A percentile compares a stretch with the other conserved stretches of the same genome.
Evolutionary conservation across 2,329 filamentous ascomycete genomes (phyloP).

Genomic region (Parastagonospora nodorum): DNA sequence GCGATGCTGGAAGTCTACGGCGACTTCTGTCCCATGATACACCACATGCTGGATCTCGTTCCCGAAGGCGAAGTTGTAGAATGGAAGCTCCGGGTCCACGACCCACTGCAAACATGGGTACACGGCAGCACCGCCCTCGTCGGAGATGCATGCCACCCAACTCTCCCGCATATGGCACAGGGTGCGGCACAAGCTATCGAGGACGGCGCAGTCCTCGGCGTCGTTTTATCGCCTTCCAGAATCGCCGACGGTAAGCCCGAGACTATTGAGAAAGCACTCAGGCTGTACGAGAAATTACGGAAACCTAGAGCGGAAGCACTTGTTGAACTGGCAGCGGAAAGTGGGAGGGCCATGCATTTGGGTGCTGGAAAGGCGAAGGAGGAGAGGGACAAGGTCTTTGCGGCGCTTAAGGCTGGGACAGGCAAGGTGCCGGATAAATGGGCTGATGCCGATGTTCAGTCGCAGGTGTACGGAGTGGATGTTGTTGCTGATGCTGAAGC

Average conservation of each 20-base stretch:
- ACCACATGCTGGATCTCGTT: slow-evolving; percentile 64
- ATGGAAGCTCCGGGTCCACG: slow-evolving; percentile 68
- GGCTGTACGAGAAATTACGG: slow-evolving; percentile 61
- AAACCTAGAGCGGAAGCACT: slow-evolving; percentile 62
- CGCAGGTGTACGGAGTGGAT: slow-evolving; percentile 55
- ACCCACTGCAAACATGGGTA: slow-evolving; percentile 67
- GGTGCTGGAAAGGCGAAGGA: slow-evolving; percentile 64
- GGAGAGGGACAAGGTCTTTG: slow-evolving; percentile 62
- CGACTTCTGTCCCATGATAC: slow-evolving; percentile 66
- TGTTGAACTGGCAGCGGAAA: slow-evolving; percentile 62
- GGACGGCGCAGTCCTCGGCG: slow-evolving; percentile 63
- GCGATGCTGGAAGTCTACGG: slow-evolving; percentile 65
- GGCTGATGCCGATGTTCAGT: slow-evolving; percentile 58
- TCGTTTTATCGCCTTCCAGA: slow-evolving; percentile 56
- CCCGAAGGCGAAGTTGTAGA: slow-evolving; percentile 69
- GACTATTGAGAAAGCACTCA: slow-evolving; percentile 58
- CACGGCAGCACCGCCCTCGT: slow-evolving; percentile 59
- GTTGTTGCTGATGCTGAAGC: slow-evolving; percentile 52
- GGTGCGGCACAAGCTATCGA: slow-evolving; percentile 70
- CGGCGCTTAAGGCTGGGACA: slow-evolving; percentile 49
- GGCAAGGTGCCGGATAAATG: slow-evolving; percentile 57
- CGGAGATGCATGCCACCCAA: slow-evolving; percentile 67
- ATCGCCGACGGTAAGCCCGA: slow-evolving; percentile 49
- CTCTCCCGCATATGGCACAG: slow-evolving; percentile 67
- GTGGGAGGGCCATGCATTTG: slow-evolving; percentile 60